Conservation (phyloP, 345 rosid species). For the Pugionium dolabratum region DNA sequence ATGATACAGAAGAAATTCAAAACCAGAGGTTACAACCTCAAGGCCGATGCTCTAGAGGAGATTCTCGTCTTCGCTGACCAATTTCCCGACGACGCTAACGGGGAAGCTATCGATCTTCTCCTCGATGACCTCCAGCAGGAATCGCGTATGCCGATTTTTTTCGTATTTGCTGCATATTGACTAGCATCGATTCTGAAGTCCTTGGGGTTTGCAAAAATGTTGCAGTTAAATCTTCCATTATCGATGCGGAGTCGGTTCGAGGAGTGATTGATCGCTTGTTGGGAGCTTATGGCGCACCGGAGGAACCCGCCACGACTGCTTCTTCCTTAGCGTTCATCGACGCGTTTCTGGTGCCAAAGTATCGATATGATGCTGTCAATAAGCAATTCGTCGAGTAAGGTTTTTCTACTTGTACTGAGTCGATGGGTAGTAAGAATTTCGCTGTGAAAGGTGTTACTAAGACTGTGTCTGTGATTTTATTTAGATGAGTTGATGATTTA, state of each 20-base stretch:
- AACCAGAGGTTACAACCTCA: constrained; percentile 72
- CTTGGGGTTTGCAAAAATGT: constrained; percentile 17
- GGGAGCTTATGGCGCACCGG: constrained; percentile 71
- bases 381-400: constrained; percentile 75
- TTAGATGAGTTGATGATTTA: no score
- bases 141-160: constrained; percentile 38
- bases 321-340: constrained; percentile 63
- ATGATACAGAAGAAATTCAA: constrained; percentile 73
- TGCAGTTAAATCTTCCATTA: constrained; percentile 64
- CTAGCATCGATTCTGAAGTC: neutral
- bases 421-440: neutral
- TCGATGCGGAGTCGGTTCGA: constrained; percentile 65
- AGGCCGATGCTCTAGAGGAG: constrained; percentile 70
- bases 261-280: constrained; percentile 54
- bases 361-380: constrained; percentile 67
- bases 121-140: constrained; percentile 71
- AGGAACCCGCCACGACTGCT: constrained; percentile 42
- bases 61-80: constrained; percentile 59
- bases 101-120: constrained; percentile 74
- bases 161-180: neutral
- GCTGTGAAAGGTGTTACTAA: neutral
- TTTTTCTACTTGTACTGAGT: neutral
- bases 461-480: neutral
- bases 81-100: constrained; percentile 61
- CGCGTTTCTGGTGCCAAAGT: constrained; percentile 79